phyloP scores from a whole-genome alignment of 2,329 filamentous ascomycete genomes.

The Parascedosporium putredinis region DNA sequence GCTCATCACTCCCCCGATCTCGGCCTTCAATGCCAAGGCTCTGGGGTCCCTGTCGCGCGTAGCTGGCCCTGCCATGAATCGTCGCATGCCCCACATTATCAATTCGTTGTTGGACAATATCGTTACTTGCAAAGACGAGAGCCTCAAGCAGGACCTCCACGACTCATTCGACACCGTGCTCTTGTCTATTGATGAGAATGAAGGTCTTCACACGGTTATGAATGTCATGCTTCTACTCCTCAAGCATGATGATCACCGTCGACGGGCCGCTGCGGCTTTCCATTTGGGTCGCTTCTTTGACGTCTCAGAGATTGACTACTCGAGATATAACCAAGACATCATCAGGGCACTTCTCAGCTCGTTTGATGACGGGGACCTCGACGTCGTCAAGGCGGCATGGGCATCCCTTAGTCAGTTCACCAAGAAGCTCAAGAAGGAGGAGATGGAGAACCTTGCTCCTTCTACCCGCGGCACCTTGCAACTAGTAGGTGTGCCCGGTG shows the following conservation, averaged over 20 bases:
- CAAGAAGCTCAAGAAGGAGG: conserved; percentile 84
- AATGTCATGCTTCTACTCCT: conserved; percentile 78
- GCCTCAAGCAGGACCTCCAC: conserved; percentile 62
- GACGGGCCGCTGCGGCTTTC: conserved; percentile 64
- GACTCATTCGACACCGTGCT: conserved; percentile 81
- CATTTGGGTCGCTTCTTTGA: conserved; percentile 84
- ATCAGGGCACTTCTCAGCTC: conserved; percentile 83
- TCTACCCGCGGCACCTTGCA: conserved; percentile 80
- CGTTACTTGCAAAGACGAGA: conserved; percentile 64
- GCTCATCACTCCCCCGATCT: conserved; percentile 79
- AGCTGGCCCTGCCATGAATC: conserved; percentile 80
- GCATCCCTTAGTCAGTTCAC: conserved; percentile 77
- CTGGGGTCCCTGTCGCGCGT: conserved; percentile 89
- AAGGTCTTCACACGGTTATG: conserved; percentile 93
- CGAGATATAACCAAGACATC: conserved; percentile 90
- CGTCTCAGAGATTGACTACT: conserved; percentile 74
- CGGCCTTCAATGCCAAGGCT: conserved; percentile 88
- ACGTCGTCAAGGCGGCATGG: conserved; percentile 87
- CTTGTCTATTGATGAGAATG: conserved; percentile 86
- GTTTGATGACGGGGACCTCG: conserved; percentile 75
- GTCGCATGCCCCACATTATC: conserved; percentile 78
- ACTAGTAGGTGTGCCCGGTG: conserved; percentile 78
- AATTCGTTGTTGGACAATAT: conserved; percentile 93
- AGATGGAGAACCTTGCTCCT: conserved; percentile 87
- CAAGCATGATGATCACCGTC: conserved; percentile 86